Conservation (phyloP, 169 alveolate species). For the Plasmodium relictum region DNA sequence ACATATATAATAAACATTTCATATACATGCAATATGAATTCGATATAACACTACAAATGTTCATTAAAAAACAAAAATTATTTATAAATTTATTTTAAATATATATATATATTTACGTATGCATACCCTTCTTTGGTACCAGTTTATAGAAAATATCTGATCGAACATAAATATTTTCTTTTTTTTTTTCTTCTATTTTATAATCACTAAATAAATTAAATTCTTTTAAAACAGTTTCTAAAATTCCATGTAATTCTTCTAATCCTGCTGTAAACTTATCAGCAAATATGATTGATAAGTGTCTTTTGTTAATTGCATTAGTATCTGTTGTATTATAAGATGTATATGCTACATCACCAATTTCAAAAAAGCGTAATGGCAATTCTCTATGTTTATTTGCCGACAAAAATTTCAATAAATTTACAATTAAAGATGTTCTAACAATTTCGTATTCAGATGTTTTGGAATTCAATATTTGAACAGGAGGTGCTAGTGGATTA, state of each 20-base stretch:
- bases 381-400: conserved; percentile 91
- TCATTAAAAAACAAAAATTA: not conserved
- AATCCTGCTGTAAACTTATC: conserved; percentile 83
- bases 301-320: conserved; percentile 89
- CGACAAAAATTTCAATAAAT: conserved; percentile 91
- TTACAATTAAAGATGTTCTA: conserved; percentile 95
- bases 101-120: not conserved
- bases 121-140: conserved; percentile 46
- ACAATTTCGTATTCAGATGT: conserved; percentile 93
- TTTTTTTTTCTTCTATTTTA: conserved; percentile 70
- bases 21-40: too few species aligned
- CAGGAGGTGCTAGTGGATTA: conserved; percentile 84
- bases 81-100: not conserved
- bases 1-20: too few species aligned
- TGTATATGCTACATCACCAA: conserved; percentile 90
- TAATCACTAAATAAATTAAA: conserved; percentile 57
- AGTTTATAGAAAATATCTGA: conserved; percentile 56
- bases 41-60: not conserved
- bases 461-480: conserved; percentile 93
- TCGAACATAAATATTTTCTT: conserved; percentile 46
- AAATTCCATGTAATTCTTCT: conserved; percentile 83
- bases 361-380: conserved; percentile 95
- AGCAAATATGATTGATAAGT: conserved; percentile 88
- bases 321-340: conserved; percentile 84
- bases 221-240: conserved; percentile 78